Base-by-base conservation (phyloP, 2,329 filamentous ascomycete genomes). In the Pyrenophora teres region DNA sequence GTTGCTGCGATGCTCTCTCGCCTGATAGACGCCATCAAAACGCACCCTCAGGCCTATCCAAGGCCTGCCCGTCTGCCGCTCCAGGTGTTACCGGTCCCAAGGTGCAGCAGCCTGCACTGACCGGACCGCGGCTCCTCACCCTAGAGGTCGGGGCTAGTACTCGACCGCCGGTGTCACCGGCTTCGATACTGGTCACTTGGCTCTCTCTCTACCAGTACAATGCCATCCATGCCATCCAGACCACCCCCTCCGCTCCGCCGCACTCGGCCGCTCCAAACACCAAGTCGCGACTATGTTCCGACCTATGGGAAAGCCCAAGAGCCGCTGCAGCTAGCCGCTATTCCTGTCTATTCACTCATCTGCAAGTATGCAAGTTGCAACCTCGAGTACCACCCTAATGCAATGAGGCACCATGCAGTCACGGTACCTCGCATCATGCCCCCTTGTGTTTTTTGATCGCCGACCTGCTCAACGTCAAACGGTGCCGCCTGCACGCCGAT, bases 61-160 rank as follows among this genome's bases (percentile, higher is more conserved):
- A 46, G 43, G 45, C 54, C 45, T 45, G 38, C 50, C 52, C 39
- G 43, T 25, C 23, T 49, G 39, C 45, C 52, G 44, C 41, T 33
- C 25, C 32, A 21, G 35, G 40, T 23, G 39, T 46, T 16, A 41
- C 31, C 44, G 16, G 16, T 16, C 32, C 18, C 35, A 15, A 19
- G 30, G 38, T 43, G 38, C 46, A 44, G 18, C 27, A 12, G 27
- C 51, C 31, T 37, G 39, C 40, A 39, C 27, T 37, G 46, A 39
- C 32, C 46, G 40, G 33, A 44, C n/a, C 16, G 32, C 19, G 51
- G 46, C 30, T 50, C 36, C 43, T 25, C 49, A n/a, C 31, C 13
- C 16, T 10, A 31, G 6, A 32, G 18, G 21, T 25, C 23, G 31
- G 41, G 37, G 18, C 42, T 41, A 33, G 32, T 25, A 25, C 23